Base-by-base conservation (phyloP, 176 grass and related monocot species). In the Melocanna baccifera region DNA sequence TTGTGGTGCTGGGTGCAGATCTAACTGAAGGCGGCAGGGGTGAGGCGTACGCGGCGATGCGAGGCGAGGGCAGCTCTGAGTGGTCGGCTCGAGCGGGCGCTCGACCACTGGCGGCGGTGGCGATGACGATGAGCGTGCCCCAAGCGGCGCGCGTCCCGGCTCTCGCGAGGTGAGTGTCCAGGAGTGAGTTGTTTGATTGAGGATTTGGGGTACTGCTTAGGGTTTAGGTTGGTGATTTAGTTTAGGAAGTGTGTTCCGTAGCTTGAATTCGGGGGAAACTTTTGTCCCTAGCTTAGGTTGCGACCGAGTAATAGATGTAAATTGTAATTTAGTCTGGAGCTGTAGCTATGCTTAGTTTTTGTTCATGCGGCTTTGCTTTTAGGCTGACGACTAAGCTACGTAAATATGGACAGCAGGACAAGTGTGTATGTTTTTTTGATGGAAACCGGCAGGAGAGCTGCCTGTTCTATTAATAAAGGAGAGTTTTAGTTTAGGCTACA, bases 141-240 rank as follows among this genome's bases (percentile, higher is more conserved):
- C 86, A 85, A 91, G 83, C 90, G 90, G 22, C 82, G 55, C 86
- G 77, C 39, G 90, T 91, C 48, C 90, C 86, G 14, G 86, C 82
- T 1, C 90, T 91, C 7, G 90, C 86, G 26, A 88, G 90, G 90
- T 91, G 73, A 25, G 52, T 67, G 56, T 2, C 16, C 47, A 50
- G 13, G 43, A 11, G 9, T 45, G 5, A 7, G 43, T 10, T 45
- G 43, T 45, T 10, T 50, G 47, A 15, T 50, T 50, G 13, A 50
- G 47, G 47, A 50, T 50, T 50, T 50, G 36, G 34, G 41, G 16
- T 42, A 9, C 34, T 86, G 23, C 22, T 10, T 52, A 37, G 30
- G 36, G 18, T 4, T 57, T 42, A 4, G 30, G 22, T 34, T 65
- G 26, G 19, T 41, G 25, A 72, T 51, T 64, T 39, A 64, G 18